Base-by-base conservation (phyloP, 1,284 basidiomycete species). In the Pseudozyma hubeiensis region DNA sequence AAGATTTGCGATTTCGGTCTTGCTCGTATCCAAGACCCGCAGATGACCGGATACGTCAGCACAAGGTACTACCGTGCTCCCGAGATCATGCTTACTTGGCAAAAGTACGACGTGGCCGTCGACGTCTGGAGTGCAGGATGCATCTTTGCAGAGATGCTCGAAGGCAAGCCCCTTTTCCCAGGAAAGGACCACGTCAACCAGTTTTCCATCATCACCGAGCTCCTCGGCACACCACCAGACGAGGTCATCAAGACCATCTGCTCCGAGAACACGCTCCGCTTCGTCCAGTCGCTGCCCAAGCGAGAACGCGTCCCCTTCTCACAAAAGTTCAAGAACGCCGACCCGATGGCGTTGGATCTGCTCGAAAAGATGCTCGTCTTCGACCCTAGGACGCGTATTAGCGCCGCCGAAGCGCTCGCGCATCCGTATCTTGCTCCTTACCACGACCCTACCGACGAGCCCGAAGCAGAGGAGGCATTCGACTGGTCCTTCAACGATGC, bases 401-500 rank as follows among this genome's bases (percentile, higher is more conserved):
- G 91, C 74, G 97, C 97, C 17, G 90, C 93, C 33, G 90, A 94
- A 73, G 94, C 91, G n/a, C 89, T 99, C 50, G 88, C 88, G 6
- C 94, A 99, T 86, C 92, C 93, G 80, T 99, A 99, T 86, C 93
- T 99, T 19, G 90, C 93, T 7, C 96, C 96, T 9, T 99, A 99
- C 85, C 97, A 99, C 84, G 97, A 99, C 86, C 94, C 96, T 8
- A 94, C 94, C 8, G 96, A 99, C 84, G 97, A 99, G 85, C 96
- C 97, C 6, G 91, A 92, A 45, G 93, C 96, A 8, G 90, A 89
- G 37, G 95, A 98, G 85, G 91, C 93, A 81, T 99, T 99, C 81
- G 96, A 99, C 86, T 99, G 96, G 96, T 93, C 91, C 81, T 99
- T 99, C 90, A 99, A 99, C 86, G 96, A 99, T 79, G 97, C 97